Conservation (phyloP, 768 basidiomycete species). For the Hemileccinum impolitum region DNA sequence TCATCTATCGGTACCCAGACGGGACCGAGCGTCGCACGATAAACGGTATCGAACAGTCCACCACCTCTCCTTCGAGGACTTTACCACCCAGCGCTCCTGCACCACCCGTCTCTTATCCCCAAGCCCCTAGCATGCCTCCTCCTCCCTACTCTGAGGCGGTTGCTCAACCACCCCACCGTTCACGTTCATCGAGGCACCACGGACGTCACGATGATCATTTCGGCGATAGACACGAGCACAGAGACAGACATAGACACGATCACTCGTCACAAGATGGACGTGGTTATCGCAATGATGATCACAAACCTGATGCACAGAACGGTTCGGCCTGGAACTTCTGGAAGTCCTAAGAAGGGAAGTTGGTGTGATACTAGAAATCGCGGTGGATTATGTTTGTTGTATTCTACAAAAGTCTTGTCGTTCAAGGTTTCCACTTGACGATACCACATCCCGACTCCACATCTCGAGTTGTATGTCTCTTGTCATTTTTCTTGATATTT, state of each 20-base stretch:
- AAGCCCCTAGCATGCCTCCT: conserved; percentile 1
- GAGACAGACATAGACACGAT: conserved; percentile 12
- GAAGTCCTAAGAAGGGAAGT: conserved; percentile 9
- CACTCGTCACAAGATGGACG: conserved; percentile 4
- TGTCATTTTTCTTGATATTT: background rate
- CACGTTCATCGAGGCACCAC: conserved; percentile 20
- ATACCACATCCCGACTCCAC: conserved; percentile 5
- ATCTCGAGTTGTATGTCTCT: background rate
- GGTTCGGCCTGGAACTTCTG: conserved; percentile 11
- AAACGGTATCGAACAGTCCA: conserved; percentile 56
- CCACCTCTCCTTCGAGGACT: conserved; percentile 11
- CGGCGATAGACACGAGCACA: conserved; percentile 12
- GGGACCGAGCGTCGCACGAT: conserved; percentile 63
- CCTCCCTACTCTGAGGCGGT: conserved; percentile 23
- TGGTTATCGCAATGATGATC: conserved; percentile 5
- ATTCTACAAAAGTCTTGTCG: background rate
- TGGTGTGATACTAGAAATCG: background rate
- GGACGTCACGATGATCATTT: conserved; percentile 5
- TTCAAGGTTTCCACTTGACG: background rate
- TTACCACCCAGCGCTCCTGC: conserved; percentile 6
- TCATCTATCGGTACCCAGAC: conserved; percentile 61
- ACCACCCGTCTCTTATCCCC: background rate
- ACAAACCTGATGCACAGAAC: conserved; percentile 3
- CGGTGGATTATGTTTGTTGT: background rate
- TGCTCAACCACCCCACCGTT: conserved; percentile 9